Percentiles rank a stretch among this genome's conserved stretches.
phyloP scores from a whole-genome alignment of 208 protist species.

The Trypanosoma platydactyli region DNA sequence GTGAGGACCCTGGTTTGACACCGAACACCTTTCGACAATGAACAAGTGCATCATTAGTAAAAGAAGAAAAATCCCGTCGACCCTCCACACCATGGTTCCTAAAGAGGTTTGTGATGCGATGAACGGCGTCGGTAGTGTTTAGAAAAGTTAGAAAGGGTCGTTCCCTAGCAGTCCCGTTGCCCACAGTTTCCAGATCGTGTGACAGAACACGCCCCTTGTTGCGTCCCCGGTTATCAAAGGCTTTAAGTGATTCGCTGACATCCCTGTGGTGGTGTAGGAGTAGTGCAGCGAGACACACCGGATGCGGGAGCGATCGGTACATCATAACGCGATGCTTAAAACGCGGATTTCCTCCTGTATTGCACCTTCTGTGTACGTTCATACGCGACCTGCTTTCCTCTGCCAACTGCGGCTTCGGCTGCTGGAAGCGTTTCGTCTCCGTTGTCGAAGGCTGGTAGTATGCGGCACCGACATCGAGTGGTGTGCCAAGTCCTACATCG shows the following conservation, averaged over 20 bases:
- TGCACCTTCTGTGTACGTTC: no score
- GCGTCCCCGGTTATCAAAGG: neutral
- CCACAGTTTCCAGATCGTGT: neutral
- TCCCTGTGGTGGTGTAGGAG: neutral
- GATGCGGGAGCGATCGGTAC: slow-evolving; percentile 10
- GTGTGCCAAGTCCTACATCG: neutral
- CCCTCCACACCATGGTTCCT: neutral
- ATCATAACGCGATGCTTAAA: neutral
- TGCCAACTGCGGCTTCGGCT: neutral
- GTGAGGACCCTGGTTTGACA: neutral
- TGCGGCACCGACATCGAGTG: neutral
- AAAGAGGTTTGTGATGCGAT: slow-evolving; percentile 1
- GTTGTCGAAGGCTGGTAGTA: neutral
- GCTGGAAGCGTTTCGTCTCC: neutral
- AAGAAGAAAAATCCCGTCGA: neutral
- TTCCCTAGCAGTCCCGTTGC: neutral
- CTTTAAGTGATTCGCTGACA: neutral
- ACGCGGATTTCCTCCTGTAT: neutral
- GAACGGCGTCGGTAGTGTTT: slow-evolving; percentile 2
- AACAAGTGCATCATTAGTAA: neutral
- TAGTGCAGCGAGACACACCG: slow-evolving; percentile 5
- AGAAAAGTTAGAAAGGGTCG: neutral
- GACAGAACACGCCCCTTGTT: neutral
- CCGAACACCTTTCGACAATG: neutral
- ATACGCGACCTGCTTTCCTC: neutral